Evolutionary conservation across 2,329 filamentous ascomycete species (phyloP).

Genomic region (Ophiobolus disseminans): DNA sequence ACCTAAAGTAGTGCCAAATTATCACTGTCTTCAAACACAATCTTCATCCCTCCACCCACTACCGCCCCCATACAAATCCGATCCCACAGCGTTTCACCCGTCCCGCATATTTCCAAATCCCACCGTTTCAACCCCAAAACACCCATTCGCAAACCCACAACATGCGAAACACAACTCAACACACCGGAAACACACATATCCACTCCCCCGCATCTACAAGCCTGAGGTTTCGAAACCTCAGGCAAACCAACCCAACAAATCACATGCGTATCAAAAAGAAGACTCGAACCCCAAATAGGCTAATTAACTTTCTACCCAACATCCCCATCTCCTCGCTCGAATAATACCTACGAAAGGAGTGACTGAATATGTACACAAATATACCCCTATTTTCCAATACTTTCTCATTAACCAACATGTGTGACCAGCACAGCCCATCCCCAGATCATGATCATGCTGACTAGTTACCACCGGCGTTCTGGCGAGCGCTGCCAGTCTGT

Average conservation of each 20-base stretch:
- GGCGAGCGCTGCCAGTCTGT: neutral
- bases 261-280: neutral
- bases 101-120: too few species aligned
- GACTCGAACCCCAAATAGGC: neutral
- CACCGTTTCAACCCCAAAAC: too few species aligned
- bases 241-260: conserved; percentile 7
- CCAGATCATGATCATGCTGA: neutral
- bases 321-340: neutral
- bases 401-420: neutral
- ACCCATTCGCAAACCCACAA: too few species aligned
- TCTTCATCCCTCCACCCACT: too few species aligned
- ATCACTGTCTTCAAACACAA: too few species aligned
- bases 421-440: conserved; percentile 3
- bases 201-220: conserved; percentile 11
- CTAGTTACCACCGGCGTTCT: neutral
- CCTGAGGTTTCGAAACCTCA: conserved; percentile 31
- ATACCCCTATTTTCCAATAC: neutral
- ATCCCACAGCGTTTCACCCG: too few species aligned
- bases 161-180: conserved; percentile 8
- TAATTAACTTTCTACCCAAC: neutral
- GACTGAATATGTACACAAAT: conserved; percentile 3
- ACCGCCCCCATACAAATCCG: too few species aligned
- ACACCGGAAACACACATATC: conserved; percentile 1
- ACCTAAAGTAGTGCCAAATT: too few species aligned
- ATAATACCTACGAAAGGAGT: neutral